Conservation (phyloP, 495 filamentous ascomycete species). For the Terfezia boudieri region DNA sequence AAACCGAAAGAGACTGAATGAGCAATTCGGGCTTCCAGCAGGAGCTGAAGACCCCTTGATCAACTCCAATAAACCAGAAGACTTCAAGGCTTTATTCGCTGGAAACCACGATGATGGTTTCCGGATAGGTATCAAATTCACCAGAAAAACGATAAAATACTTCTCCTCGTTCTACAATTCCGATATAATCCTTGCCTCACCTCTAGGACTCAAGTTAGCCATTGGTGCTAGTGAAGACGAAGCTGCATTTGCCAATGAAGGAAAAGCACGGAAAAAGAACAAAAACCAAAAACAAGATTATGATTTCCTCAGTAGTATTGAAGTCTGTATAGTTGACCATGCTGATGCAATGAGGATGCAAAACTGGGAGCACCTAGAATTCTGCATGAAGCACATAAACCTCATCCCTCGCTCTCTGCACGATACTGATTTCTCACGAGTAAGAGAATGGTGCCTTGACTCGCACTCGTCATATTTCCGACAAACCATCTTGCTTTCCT, state of each 20-base stretch:
- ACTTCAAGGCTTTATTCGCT: constrained; percentile 74
- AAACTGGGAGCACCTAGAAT: constrained; percentile 91
- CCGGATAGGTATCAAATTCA: constrained; percentile 80
- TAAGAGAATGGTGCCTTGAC: constrained; percentile 81
- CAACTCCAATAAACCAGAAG: constrained; percentile 46
- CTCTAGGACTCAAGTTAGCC: constrained; percentile 70
- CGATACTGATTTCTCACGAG: constrained; percentile 81
- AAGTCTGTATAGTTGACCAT: constrained; percentile 74
- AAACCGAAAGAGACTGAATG: constrained; percentile 78
- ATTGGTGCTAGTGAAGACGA: constrained; percentile 47
- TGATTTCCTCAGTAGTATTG: constrained; percentile 84
- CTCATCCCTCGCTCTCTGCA: constrained; percentile 58
- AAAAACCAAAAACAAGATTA: constrained; percentile 54
- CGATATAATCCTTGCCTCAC: constrained; percentile 79
- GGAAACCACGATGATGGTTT: constrained; percentile 97
- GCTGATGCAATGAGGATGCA: constrained; percentile 90
- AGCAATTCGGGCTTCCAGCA: constrained; percentile 44
- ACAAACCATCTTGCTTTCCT: constrained; percentile 57
- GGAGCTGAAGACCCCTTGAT: constrained; percentile 34
- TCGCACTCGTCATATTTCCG: constrained; percentile 55
- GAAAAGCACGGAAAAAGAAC: background rate
- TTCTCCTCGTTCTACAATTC: constrained; percentile 92
- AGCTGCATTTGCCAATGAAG: background rate
- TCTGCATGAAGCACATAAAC: constrained; percentile 79
- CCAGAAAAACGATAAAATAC: constrained; percentile 80